phyloP scores from a whole-genome alignment of 2,329 filamentous ascomycete genomes.

The Verticillium tricorpus region DNA sequence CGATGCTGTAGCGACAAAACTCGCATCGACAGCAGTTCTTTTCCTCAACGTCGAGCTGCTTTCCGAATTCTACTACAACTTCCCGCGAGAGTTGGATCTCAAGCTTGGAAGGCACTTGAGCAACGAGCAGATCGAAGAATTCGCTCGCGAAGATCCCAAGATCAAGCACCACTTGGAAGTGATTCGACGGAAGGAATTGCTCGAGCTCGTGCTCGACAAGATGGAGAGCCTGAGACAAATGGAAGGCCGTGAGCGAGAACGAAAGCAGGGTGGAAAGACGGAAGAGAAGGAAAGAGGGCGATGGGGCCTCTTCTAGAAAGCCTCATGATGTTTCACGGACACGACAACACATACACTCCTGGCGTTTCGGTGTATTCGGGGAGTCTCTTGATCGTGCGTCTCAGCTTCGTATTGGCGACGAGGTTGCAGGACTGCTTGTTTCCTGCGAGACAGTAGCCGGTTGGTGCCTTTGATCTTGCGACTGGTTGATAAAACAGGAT shows the following conservation, averaged over 20 bases:
- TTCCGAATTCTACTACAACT: constrained; percentile 97
- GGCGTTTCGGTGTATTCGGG: background rate
- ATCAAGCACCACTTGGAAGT: constrained; percentile 86
- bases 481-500: background rate
- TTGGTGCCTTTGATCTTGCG: background rate
- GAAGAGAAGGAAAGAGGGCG: constrained; percentile 39
- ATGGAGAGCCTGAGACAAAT: constrained; percentile 87
- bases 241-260: constrained; percentile 66
- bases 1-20: constrained; percentile 92
- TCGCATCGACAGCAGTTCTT: constrained; percentile 89
- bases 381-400: background rate
- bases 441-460: background rate
- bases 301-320: constrained; percentile 43
- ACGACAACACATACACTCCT: background rate
- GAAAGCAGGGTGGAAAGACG: constrained; percentile 27
- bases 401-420: background rate
- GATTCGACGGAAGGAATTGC: constrained; percentile 83
- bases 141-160: constrained; percentile 90
- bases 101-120: constrained; percentile 78
- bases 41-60: constrained; percentile 97
- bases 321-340: background rate
- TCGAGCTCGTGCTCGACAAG: constrained; percentile 91
- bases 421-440: background rate
- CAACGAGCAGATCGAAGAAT: constrained; percentile 77
- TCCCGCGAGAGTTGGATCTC: constrained; percentile 85